Conservation (phyloP, 805 yeast species). For the Kregervanrija delftensis region DNA sequence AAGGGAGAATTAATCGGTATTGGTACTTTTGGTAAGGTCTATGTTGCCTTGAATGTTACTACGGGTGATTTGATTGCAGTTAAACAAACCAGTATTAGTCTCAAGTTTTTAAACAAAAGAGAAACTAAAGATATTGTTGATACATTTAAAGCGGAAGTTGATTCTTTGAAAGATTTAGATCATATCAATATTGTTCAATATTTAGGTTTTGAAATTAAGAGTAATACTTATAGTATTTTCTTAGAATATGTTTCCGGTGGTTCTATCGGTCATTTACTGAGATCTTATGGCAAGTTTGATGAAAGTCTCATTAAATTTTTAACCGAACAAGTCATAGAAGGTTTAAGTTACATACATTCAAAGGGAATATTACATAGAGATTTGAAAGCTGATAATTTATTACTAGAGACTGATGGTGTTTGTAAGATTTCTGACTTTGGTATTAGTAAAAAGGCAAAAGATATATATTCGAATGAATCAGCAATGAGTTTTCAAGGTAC, state of each 20-base stretch:
- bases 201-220: constrained; percentile 80
- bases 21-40: constrained; percentile 95
- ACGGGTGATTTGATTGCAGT: constrained; percentile 99
- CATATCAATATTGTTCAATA: constrained; percentile 94
- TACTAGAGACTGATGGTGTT: constrained; percentile 85
- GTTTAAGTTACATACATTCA: constrained; percentile 81
- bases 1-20: constrained; percentile 95
- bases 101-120: constrained; percentile 32
- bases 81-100: constrained; percentile 77
- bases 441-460: constrained; percentile 77
- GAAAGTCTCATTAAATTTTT: constrained; percentile 67
- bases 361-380: constrained; percentile 89
- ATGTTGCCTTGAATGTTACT: constrained; percentile 84
- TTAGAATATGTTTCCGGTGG: constrained; percentile 98
- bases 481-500: constrained; percentile 96
- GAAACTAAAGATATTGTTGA: constrained; percentile 59
- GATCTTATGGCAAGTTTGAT: constrained; percentile 79
- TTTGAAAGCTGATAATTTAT: constrained; percentile 85
- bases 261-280: constrained; percentile 79
- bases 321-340: constrained; percentile 74
- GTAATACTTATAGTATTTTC: constrained; percentile 74
- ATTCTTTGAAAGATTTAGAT: constrained; percentile 87
- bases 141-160: constrained; percentile 84
- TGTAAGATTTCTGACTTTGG: constrained; percentile 97
- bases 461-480: constrained; percentile 84